Conservation (phyloP, 2,329 filamentous ascomycete species). For the Zasmidium citrigriseum region DNA sequence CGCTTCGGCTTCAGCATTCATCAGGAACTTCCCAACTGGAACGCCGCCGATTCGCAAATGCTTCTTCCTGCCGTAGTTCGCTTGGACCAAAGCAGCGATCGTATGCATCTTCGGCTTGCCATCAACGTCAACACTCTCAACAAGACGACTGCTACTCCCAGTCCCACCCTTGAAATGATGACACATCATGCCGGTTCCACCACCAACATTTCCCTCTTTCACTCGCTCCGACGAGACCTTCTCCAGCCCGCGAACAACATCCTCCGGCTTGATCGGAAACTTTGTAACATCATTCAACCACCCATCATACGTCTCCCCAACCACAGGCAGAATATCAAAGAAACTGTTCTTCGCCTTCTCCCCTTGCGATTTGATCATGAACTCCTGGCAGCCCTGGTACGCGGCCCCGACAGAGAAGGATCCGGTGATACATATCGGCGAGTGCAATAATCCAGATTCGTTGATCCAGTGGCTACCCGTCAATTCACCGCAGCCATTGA, state of each 20-base stretch:
- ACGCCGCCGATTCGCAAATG: slow-evolving; percentile 2
- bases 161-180: slow-evolving; percentile 1
- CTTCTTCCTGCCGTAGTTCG: neutral
- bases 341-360: neutral
- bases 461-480: slow-evolving; percentile 6
- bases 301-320: slow-evolving; percentile 2
- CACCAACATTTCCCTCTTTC: neutral
- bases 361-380: neutral
- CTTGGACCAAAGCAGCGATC: slow-evolving; percentile 1
- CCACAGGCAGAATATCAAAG: neutral
- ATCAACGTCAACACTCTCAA: neutral
- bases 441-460: neutral
- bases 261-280: slow-evolving; percentile 1
- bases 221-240: neutral
- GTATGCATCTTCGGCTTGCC: neutral
- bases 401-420: neutral
- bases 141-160: slow-evolving; percentile 1
- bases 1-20: neutral
- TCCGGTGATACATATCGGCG: neutral
- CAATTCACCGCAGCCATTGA: slow-evolving; percentile 5
- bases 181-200: slow-evolving; percentile 2
- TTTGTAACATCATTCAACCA: neutral
- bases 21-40: neutral
- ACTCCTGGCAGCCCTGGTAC: neutral
- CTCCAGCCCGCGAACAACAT: neutral